phyloP scores from a whole-genome alignment of 805 yeast species.

The Yamadazyma scolyti region DNA sequence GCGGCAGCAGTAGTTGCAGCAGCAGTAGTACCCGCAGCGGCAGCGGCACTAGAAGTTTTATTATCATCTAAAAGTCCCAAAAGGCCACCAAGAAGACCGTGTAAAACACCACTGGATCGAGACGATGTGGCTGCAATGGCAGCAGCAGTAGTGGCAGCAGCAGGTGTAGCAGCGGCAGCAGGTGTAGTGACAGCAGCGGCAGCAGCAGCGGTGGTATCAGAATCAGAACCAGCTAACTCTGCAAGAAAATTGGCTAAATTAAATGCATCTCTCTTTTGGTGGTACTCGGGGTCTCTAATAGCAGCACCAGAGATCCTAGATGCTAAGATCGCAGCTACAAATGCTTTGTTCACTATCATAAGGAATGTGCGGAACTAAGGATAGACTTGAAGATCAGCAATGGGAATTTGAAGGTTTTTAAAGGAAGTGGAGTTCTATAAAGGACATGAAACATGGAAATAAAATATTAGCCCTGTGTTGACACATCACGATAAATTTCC shows the following conservation, averaged over 20 bases:
- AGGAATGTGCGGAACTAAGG: constrained; percentile 3
- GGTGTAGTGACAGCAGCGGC: constrained; percentile 3
- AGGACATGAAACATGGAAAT: too few species aligned
- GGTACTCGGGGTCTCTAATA: constrained; percentile 5
- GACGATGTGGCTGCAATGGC: constrained; percentile 1
- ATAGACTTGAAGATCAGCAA: not conserved
- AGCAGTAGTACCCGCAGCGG: constrained; percentile 6
- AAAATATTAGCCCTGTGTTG: too few species aligned
- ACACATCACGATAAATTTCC: constrained; percentile 14
- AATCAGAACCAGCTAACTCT: constrained; percentile 6
- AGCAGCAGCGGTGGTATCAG: constrained; percentile 1
- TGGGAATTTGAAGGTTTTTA: not conserved
- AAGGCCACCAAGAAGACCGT: constrained; percentile 6
- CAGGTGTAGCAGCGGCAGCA: constrained; percentile 7
- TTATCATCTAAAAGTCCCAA: constrained; percentile 1
- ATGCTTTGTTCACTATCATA: constrained; percentile 3
- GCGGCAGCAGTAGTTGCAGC: constrained; percentile 7
- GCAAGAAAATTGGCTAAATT: not conserved
- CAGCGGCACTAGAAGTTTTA: constrained; percentile 1
- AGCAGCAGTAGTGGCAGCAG: constrained; percentile 1
- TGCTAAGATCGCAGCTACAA: constrained; percentile 1
- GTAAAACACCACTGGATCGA: constrained; percentile 7
- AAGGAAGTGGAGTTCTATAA: not conserved
- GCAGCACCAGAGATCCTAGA: constrained; percentile 9
- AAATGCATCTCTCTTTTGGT: constrained; percentile 4